Percentiles rank a stretch among this genome's conserved stretches.
phyloP scores from a whole-genome alignment of 305 asterid species.

The Solanum hybrid region DNA sequence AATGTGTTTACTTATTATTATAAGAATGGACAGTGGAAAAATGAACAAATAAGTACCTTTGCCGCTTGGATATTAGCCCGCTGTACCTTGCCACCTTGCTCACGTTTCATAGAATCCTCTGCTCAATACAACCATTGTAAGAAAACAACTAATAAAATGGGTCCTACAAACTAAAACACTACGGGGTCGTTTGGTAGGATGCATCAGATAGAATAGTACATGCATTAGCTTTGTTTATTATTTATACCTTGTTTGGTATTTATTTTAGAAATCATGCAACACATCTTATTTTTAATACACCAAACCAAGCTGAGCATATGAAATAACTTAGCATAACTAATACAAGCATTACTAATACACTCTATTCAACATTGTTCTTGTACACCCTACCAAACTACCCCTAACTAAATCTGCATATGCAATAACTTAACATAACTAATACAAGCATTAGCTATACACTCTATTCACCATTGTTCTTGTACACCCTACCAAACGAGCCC shows the following conservation, averaged over 20 bases:
- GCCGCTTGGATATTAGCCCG: conserved; percentile 43
- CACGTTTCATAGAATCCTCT: conserved; percentile 44
- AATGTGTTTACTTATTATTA: neutral
- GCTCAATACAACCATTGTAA: conserved; percentile 11
- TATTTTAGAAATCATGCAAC: neutral
- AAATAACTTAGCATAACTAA: neutral
- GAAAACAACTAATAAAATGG: neutral
- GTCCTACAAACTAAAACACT: neutral
- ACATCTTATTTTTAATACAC: neutral
- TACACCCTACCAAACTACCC: neutral
- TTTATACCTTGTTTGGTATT: neutral
- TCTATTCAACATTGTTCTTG: neutral
- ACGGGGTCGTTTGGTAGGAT: neutral
- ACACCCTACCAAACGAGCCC: neutral
- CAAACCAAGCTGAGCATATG: neutral
- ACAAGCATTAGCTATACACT: neutral
- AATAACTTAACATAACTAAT: neutral
- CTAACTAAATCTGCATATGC: neutral
- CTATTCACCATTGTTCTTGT: neutral
- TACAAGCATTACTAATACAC: neutral
- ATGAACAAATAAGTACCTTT: conserved; percentile 16
- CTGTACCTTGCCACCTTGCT: conserved; percentile 42
- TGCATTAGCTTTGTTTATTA: neutral
- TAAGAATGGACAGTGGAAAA: neutral
- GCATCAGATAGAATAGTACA: neutral